phyloP scores from a whole-genome alignment of 2,329 filamentous ascomycete genomes.

The Domatiomyces catenatus region DNA sequence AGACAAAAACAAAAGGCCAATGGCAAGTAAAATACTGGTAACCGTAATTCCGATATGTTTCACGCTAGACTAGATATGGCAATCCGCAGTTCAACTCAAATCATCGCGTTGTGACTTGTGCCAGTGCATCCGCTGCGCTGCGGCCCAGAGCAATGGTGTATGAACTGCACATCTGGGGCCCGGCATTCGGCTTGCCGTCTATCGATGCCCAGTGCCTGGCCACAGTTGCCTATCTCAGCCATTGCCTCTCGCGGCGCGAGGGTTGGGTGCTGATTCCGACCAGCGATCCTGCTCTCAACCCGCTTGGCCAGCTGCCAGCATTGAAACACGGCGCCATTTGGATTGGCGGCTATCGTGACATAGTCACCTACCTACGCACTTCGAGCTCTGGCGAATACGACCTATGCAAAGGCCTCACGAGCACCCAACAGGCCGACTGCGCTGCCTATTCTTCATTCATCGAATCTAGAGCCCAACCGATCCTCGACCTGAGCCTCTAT shows the following conservation, averaged over 20 bases:
- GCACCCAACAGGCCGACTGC: constrained; percentile 30
- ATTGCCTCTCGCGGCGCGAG: constrained; percentile 41
- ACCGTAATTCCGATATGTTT: no score
- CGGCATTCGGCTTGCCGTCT: constrained; percentile 75
- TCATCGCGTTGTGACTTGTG: background rate
- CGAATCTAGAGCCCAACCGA: constrained; percentile 54
- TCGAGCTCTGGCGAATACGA: constrained; percentile 34
- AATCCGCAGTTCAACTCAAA: background rate
- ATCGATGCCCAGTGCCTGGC: constrained; percentile 86
- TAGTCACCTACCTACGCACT: constrained; percentile 35
- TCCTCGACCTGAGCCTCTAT: constrained; percentile 78
- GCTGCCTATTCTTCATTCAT: constrained; percentile 48
- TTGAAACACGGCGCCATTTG: constrained; percentile 39
- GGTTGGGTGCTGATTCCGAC: constrained; percentile 58
- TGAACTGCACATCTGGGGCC: constrained; percentile 78
- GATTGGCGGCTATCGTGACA: constrained; percentile 39
- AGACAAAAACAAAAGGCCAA: no score
- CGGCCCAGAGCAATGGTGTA: constrained; percentile 34
- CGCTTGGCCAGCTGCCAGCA: constrained; percentile 45
- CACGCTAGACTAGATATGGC: no score
- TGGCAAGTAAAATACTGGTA: no score
- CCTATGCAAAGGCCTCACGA: constrained; percentile 30
- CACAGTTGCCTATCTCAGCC: constrained; percentile 58
- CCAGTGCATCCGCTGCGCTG: background rate
- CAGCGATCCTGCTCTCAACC: constrained; percentile 56